These are phyloP conservation scores for Microthlaspi erraticum DNA, from an alignment of 345 rosid genomes.

Conservation along the genomic window DNA sequence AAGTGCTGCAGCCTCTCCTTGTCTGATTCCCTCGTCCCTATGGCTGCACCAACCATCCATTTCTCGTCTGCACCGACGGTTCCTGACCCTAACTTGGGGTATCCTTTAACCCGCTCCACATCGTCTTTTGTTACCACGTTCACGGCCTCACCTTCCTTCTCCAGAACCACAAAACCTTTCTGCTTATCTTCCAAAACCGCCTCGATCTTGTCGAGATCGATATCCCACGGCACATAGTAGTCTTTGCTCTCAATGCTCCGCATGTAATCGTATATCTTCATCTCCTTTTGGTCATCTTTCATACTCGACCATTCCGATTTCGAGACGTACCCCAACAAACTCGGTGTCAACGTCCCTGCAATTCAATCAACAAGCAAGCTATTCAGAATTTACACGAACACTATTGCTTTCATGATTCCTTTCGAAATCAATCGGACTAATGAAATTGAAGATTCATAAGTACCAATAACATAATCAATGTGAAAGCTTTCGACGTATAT, in stretches of 20 bases:
- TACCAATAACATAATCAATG: not conserved
- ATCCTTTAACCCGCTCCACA: conserved; percentile 71
- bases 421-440: not conserved
- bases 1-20: conserved; percentile 82
- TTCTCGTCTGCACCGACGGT: conserved; percentile 67
- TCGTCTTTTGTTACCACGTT: conserved; percentile 72
- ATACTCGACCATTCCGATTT: conserved; percentile 58
- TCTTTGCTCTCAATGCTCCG: conserved; percentile 46
- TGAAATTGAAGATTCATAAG: not conserved
- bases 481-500: not conserved
- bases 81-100: conserved; percentile 69
- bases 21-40: conserved; percentile 82
- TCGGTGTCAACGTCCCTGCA: conserved; percentile 55
- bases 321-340: conserved; percentile 64
- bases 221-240: conserved; percentile 54
- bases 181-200: conserved; percentile 51
- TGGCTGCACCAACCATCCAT: conserved; percentile 92
- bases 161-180: conserved; percentile 60
- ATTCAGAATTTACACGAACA: not conserved
- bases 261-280: conserved; percentile 62
- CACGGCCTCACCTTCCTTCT: conserved; percentile 63
- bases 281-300: conserved; percentile 52
- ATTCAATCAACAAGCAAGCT: not conserved
- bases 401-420: too few relatives aligned
- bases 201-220: conserved; percentile 62